phyloP scores from a whole-genome alignment of 2,329 filamentous ascomycete species.

The Aspergillaceae sp. region DNA sequence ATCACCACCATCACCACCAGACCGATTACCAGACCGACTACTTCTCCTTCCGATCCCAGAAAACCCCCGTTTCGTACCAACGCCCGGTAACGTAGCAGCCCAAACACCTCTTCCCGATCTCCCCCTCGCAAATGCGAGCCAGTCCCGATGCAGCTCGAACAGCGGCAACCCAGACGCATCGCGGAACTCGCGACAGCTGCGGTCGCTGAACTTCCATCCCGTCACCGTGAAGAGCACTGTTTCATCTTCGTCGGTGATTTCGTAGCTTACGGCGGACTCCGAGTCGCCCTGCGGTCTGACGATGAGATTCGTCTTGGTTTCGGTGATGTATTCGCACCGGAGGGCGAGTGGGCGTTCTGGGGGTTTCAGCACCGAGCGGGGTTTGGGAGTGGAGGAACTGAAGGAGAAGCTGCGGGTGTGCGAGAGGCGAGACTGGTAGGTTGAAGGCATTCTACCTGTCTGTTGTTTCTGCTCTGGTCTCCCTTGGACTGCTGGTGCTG shows the following conservation, averaged over 20 bases:
- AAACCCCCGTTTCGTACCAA: neutral
- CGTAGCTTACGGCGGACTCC: conserved; percentile 9
- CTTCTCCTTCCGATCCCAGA: neutral
- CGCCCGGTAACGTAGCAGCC: conserved; percentile 17
- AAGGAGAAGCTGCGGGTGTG: neutral
- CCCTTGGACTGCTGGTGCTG: too few relatives aligned
- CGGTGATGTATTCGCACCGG: conserved; percentile 15
- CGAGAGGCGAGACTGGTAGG: neutral
- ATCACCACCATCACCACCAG: neutral
- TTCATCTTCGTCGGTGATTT: conserved; percentile 13
- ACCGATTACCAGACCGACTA: neutral
- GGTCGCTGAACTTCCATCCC: conserved; percentile 16
- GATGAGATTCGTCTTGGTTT: conserved; percentile 14
- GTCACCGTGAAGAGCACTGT: conserved; percentile 17
- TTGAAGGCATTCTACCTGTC: neutral
- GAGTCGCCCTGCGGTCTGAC: conserved; percentile 12
- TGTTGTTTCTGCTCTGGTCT: too few relatives aligned
- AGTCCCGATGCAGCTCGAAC: conserved; percentile 16
- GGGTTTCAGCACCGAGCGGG: conserved; percentile 1
- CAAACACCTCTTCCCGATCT: conserved; percentile 7
- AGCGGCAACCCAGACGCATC: conserved; percentile 21
- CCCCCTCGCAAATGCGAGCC: neutral
- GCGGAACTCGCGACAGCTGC: conserved; percentile 19
- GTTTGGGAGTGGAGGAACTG: neutral
- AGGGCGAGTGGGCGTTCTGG: conserved; percentile 14